A percentile compares a stretch with the other conserved stretches of the same genome.
Evolutionary conservation across 2,329 filamentous ascomycete genomes (phyloP).

Genomic region (Apiospora saccharicola): DNA sequence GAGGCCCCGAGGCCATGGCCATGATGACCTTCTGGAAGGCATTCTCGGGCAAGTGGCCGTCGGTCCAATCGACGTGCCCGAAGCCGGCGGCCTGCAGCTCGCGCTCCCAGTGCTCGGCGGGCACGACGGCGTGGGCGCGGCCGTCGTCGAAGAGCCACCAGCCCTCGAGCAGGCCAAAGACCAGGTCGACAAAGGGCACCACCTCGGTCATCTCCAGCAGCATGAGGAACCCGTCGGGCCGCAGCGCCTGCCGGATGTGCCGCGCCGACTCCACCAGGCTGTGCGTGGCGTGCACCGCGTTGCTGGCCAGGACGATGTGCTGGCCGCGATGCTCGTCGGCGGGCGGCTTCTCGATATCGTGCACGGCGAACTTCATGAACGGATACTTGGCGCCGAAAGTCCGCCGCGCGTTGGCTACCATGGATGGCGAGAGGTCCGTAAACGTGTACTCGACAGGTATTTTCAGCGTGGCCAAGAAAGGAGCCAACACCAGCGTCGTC

Average conservation of each 20-base stretch:
- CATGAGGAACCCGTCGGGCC: constrained; percentile 45
- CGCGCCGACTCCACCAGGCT: constrained; percentile 31
- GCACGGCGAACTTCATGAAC: constrained; percentile 38
- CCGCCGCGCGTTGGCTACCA: constrained; percentile 39
- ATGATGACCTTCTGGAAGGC: constrained; percentile 40
- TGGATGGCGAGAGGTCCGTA: constrained; percentile 43
- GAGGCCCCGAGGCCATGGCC: too few relatives aligned
- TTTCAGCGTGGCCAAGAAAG: constrained; percentile 32
- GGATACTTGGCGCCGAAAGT: constrained; percentile 33
- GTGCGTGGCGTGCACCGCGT: constrained; percentile 45
- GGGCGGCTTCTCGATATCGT: constrained; percentile 40
- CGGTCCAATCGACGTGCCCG: constrained; percentile 41
- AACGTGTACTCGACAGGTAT: constrained; percentile 44
- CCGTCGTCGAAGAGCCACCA: constrained; percentile 49
- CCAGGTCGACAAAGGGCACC: constrained; percentile 43
- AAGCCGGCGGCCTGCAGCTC: constrained; percentile 39
- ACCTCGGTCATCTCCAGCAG: constrained; percentile 45
- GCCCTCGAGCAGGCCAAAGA: constrained; percentile 47
- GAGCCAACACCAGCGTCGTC: constrained; percentile 39
- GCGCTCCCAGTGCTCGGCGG: constrained; percentile 35
- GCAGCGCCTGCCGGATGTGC: constrained; percentile 38
- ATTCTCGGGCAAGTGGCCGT: constrained; percentile 37
- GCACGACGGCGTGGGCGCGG: constrained; percentile 35
- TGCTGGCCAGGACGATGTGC: constrained; percentile 44
- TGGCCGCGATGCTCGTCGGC: constrained; percentile 34